Evolutionary conservation across 129 eudicot species (phyloP).

Genomic region (Saposhnikovia divaricata): DNA sequence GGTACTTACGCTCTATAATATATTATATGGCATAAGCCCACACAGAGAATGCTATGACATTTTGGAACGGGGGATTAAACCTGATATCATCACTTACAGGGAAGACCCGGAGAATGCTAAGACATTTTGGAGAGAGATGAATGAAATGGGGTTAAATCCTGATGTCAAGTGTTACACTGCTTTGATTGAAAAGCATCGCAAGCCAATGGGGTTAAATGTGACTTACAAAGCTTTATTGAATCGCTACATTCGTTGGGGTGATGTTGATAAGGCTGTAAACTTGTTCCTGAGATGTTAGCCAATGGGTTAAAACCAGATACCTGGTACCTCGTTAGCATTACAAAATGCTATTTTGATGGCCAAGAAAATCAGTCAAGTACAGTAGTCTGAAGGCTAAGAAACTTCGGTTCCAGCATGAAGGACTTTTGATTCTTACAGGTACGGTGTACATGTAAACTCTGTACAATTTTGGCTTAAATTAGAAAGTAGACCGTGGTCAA

Average conservation of each 20-base stretch:
- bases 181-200: conserved; percentile 44
- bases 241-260: conserved; percentile 42
- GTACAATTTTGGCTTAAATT: no score
- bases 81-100: no score
- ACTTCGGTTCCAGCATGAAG: no score
- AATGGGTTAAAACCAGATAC: conserved; percentile 36
- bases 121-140: conserved; percentile 34
- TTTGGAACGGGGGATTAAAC: no score
- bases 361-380: conserved; percentile 20
- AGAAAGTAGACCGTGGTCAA: no score
- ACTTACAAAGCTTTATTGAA: conserved; percentile 53
- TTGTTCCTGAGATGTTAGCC: conserved; percentile 36
- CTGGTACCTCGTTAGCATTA: conserved; percentile 21
- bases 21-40: no score
- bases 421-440: no score
- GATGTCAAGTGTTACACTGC: conserved; percentile 62
- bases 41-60: no score
- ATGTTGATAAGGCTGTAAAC: conserved; percentile 28
- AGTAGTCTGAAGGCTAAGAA: conserved; percentile 31
- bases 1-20: no score
- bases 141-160: conserved; percentile 27
- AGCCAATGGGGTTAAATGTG: conserved; percentile 35
- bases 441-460: no score
- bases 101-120: conserved; percentile 17
- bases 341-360: conserved; percentile 31